Base-by-base conservation (phyloP, 805 yeast genomes). In the Pichia gijzeniarum region DNA sequence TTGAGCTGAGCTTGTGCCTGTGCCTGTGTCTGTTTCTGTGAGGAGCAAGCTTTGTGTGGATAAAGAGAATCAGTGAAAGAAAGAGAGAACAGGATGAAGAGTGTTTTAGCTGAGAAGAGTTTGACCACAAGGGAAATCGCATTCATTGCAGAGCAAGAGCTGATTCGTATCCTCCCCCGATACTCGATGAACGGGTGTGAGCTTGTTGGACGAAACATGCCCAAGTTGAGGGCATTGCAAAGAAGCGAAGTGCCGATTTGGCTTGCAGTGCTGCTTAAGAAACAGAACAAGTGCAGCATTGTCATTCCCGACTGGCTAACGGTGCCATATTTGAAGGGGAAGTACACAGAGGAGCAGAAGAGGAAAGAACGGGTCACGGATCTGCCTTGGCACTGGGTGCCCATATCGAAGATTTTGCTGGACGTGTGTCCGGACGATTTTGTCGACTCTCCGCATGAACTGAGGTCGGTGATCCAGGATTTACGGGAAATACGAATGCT, bases 311-410 rank as follows among this genome's bases (percentile, higher is more conserved):
- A 69, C 1, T 93, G 99, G 99, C 70, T 93, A 9, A 74, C 73
- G 9, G 63, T 76, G 39, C 68, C 69, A 17, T 69, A 69, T 41
- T 62, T 91, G 46, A 74, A 75, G 44, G 71, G 68, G 5, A 70
- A 73, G 36, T 78, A 84, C 53, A 86, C 82, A 18, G 81, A 76
- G 49, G 98, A 91, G 58, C 67, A 38, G 30, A 32, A 19, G 5
- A 60, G 74, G 45, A 72, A 78, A 1, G 72, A 73, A 30, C 67
- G 75, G 48, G 91, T 91, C 58, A 75, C 87, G 45, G 65, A 70
- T 7, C 64, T 91, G 41, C 98, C 98, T 0, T 82, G 83, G 80
- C 78, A 82, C 59, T 93, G 99, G 99, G 68, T 89, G 19, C 95
- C 91, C 41, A 59, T 84, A 1, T 76, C 91, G 4, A 85, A 83